These are phyloP conservation scores for Mrakia blollopis DNA, from an alignment of 768 basidiomycete species.

Conservation along the genomic window DNA sequence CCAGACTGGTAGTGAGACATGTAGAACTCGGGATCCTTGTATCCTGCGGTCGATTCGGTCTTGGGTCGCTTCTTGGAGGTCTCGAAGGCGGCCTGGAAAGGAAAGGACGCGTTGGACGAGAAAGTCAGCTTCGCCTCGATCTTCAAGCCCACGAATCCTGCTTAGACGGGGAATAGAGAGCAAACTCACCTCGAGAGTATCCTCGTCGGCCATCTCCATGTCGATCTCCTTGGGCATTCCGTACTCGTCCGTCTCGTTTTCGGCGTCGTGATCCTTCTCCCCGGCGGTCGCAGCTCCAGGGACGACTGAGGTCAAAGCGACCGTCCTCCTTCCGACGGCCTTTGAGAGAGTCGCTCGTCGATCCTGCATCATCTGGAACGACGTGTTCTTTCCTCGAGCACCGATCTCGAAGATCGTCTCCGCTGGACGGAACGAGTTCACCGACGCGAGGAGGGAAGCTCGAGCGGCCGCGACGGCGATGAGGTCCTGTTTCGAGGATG, in stretches of 20 bases:
- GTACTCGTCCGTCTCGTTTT: too few species aligned
- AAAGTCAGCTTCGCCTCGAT: background rate
- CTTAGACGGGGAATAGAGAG: background rate
- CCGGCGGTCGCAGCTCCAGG: conserved; percentile 25
- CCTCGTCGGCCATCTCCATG: conserved; percentile 72
- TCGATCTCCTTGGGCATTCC: conserved; percentile 39
- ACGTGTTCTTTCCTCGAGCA: conserved; percentile 59
- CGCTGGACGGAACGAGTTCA: conserved; percentile 73
- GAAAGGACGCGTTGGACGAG: background rate
- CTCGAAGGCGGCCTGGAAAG: conserved; percentile 63
- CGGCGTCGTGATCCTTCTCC: conserved; percentile 19
- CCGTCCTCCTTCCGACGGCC: conserved; percentile 46
- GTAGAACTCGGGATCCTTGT: conserved; percentile 67
- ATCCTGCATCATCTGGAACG: conserved; percentile 77
- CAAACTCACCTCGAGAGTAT: conserved; percentile 62
- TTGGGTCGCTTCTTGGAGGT: conserved; percentile 49
- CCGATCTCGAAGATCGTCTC: conserved; percentile 92
- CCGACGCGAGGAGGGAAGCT: conserved; percentile 62
- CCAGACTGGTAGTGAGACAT: conserved; percentile 88
- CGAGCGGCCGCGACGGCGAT: conserved; percentile 55
- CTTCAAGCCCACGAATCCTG: background rate
- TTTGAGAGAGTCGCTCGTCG: conserved; percentile 70
- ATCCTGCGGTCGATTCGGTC: conserved; percentile 35
- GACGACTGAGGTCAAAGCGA: conserved; percentile 17
- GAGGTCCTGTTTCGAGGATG: conserved; percentile 29